Base-by-base conservation (phyloP, 257 asterid species). In the Perilla frutescens region DNA sequence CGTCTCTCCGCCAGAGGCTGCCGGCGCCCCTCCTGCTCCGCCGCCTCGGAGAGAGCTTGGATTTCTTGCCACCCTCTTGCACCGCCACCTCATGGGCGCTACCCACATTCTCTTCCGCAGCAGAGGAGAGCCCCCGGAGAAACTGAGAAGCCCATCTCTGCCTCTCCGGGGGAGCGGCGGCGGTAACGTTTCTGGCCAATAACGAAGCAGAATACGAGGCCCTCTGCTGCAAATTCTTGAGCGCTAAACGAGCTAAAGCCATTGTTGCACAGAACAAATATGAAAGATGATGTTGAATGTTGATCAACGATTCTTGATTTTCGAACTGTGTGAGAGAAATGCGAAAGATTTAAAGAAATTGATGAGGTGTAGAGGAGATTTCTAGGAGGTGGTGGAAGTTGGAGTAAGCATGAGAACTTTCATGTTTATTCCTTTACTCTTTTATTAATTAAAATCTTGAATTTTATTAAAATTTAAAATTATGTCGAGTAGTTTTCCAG, bases 201-300 rank as follows among this genome's bases (percentile, higher is more conserved):
- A 76, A 8, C 0, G 82, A 5, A 31, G 66, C 47, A 49, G 82
- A 71, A 3, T 45, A 47, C 7, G 83, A 62, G 8, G 76, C 70
- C 70, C 71, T 81, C 66, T 76, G 83, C 75, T 76, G 82, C 75
- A 84, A 41, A 70, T 73, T 78, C 76, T 71, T 76, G 55, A 84
- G 67, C 69, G 82, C 84, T 9, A 81, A 76, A 79, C 88, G 86
- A 65, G 86, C 82, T 45, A 81, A 76, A 55, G 84, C 86, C 88
- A 84, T 84, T 62, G 32, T 10, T 20, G 36, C 59, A 26, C 6
- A 6, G 14, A 26, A 11, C 29, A 44, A 5, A 41, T 20, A 37
- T 2, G 8, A 13, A 13, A 13, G 58, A 53, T 13, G 15, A 34
- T 2, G 6, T 34, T 1, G 36, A 51, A 5, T 40, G 29, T 12